Conservation (phyloP, 2,329 filamentous ascomycete genomes). For the Paracoccidioides lutzii region DNA sequence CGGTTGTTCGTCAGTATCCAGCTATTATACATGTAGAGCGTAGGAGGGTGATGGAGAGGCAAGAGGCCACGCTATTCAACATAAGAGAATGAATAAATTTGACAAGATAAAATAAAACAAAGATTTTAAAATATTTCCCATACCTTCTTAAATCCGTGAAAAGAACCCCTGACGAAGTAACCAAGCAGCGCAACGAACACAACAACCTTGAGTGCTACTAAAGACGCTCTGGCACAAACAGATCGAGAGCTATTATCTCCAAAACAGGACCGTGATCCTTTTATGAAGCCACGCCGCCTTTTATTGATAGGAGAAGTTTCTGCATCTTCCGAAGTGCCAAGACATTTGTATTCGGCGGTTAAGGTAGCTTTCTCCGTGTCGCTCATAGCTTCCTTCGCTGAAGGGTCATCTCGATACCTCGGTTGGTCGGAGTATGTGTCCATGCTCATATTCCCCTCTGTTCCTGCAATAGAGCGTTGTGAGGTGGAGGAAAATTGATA, state of each 20-base stretch:
- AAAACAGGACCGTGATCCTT: not conserved
- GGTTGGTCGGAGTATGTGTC: not conserved
- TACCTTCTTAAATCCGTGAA: not conserved
- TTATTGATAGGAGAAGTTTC: not conserved
- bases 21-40: not conserved
- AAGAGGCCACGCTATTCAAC: not conserved
- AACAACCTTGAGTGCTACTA: slow-evolving; percentile 1
- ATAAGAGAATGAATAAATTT: not conserved
- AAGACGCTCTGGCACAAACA: not conserved
- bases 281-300: not conserved
- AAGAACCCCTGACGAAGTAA: not conserved
- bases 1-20: not conserved
- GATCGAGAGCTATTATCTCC: not conserved
- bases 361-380: not conserved
- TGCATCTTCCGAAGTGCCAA: not conserved
- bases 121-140: not conserved
- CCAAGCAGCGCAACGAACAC: slow-evolving; percentile 1
- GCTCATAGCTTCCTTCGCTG: not conserved
- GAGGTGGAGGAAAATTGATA: not conserved
- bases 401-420: slow-evolving; percentile 1
- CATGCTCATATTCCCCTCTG: not conserved
- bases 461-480: not conserved
- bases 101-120: not conserved
- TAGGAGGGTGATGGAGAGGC: not conserved
- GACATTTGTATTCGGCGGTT: not conserved